phyloP scores from a whole-genome alignment of 116 monocot species.

The Dioscorea cayenensis region DNA sequence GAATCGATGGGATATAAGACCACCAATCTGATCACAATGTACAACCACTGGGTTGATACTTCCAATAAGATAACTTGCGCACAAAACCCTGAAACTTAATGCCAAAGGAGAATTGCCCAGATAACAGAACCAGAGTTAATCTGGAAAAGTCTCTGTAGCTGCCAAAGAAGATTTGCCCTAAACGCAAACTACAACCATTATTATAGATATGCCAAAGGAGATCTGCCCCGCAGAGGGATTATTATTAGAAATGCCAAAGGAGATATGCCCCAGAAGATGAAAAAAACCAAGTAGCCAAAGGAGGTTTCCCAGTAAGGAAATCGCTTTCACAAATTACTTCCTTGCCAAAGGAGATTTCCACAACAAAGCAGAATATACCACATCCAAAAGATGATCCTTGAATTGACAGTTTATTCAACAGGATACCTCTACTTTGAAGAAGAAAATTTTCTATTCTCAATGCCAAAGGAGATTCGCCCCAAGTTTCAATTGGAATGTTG shows the following conservation, averaged over 20 bases:
- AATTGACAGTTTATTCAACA: neutral
- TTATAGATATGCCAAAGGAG: neutral
- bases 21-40: neutral
- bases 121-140: constrained; percentile 10
- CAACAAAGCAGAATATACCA: constrained; percentile 20
- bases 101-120: constrained; percentile 37
- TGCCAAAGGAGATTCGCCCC: constrained; percentile 53
- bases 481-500: constrained; percentile 4
- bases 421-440: neutral
- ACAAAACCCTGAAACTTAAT: constrained; percentile 15
- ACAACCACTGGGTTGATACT: neutral
- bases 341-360: constrained; percentile 84
- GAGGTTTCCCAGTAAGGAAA: constrained; percentile 24
- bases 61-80: constrained; percentile 3
- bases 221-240: constrained; percentile 3
- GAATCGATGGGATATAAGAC: neutral
- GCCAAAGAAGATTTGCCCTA: constrained; percentile 15
- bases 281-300: constrained; percentile 23
- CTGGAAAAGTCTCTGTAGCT: constrained; percentile 9
- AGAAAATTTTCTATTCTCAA: neutral
- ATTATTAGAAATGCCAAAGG: constrained; percentile 32
- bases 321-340: constrained; percentile 16
- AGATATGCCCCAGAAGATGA: constrained; percentile 40
- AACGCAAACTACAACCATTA: neutral
- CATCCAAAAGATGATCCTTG: neutral